These are phyloP conservation scores for Aspergillus vadensis DNA, from an alignment of 2,329 filamentous ascomycete species.

Conservation along the genomic window DNA sequence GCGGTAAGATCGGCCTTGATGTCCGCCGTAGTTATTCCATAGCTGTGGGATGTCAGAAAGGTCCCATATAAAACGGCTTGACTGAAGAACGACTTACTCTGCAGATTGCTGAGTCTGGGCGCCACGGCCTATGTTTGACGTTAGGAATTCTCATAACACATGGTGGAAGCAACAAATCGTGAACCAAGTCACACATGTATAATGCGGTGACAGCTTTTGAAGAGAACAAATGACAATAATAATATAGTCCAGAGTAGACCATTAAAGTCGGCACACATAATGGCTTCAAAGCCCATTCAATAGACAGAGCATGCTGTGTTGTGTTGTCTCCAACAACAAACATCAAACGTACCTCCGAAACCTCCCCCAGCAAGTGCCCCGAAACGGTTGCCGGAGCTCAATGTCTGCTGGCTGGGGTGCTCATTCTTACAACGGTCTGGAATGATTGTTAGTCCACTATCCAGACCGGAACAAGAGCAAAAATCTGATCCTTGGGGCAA, in stretches of 20 bases:
- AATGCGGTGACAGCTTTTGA: background rate
- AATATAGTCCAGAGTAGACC: background rate
- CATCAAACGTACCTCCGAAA: slow-evolving; percentile 42
- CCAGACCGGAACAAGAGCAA: background rate
- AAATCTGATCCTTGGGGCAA: background rate
- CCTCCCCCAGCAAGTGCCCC: slow-evolving; percentile 47
- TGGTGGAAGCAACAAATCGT: background rate
- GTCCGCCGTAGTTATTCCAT: slow-evolving; percentile 58
- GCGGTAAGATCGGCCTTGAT: slow-evolving; percentile 67
- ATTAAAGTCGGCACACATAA: no score
- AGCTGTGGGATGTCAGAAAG: slow-evolving; percentile 36
- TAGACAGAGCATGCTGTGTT: background rate
- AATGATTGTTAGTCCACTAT: slow-evolving; percentile 19
- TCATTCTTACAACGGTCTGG: slow-evolving; percentile 62
- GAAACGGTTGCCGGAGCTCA: slow-evolving; percentile 60
- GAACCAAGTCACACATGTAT: background rate
- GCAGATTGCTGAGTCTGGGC: slow-evolving; percentile 19
- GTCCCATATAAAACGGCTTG: background rate
- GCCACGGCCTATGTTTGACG: background rate
- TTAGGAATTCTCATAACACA: background rate
- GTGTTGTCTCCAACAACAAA: background rate
- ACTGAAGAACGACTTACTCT: slow-evolving; percentile 25
- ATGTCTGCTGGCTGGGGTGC: slow-evolving; percentile 51
- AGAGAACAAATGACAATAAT: background rate
- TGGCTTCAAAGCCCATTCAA: no score